Percentiles rank a stretch among this genome's conserved stretches.
These are phyloP conservation scores for Blastocystis sp. DNA, from an alignment of 352 stramenopile genomes.

Conservation along the genomic window DNA sequence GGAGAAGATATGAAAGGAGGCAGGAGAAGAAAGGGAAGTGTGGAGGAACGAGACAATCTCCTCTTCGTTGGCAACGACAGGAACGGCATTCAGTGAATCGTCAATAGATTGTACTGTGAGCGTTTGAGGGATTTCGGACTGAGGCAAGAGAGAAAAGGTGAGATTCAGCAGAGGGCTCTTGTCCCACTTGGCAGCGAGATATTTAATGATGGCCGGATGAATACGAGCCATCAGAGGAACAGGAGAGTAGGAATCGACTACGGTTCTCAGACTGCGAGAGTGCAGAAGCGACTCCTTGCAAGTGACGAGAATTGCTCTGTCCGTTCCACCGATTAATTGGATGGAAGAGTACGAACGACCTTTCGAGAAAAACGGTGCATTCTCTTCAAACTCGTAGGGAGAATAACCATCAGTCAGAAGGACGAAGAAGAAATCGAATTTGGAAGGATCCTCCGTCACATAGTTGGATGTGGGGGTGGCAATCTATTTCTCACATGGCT, in stretches of 20 bases:
- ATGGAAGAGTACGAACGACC: neutral
- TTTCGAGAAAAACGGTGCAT: neutral
- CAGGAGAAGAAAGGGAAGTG: neutral
- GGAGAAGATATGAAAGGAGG: neutral
- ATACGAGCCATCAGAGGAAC: slow-evolving; percentile 29
- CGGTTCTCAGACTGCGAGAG: neutral
- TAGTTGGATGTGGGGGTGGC: neutral
- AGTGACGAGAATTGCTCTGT: neutral
- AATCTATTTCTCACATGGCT: neutral
- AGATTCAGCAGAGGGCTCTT: neutral
- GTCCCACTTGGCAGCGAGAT: neutral
- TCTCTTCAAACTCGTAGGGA: slow-evolving; percentile 1
- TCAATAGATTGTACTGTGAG: too few relatives aligned
- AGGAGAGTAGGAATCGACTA: slow-evolving; percentile 24
- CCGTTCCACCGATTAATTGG: slow-evolving; percentile 32
- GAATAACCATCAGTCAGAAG: neutral
- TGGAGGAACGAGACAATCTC: neutral
- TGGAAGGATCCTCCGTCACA: neutral
- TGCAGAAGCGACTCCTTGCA: slow-evolving; percentile 35
- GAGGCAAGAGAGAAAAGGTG: neutral
- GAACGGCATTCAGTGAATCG: too few relatives aligned
- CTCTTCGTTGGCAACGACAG: too few relatives aligned
- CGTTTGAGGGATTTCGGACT: too few relatives aligned
- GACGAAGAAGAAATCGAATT: slow-evolving; percentile 20
- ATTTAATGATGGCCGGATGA: neutral